phyloP scores from a whole-genome alignment of 441 rosid species.

The Syzygium malaccense region DNA sequence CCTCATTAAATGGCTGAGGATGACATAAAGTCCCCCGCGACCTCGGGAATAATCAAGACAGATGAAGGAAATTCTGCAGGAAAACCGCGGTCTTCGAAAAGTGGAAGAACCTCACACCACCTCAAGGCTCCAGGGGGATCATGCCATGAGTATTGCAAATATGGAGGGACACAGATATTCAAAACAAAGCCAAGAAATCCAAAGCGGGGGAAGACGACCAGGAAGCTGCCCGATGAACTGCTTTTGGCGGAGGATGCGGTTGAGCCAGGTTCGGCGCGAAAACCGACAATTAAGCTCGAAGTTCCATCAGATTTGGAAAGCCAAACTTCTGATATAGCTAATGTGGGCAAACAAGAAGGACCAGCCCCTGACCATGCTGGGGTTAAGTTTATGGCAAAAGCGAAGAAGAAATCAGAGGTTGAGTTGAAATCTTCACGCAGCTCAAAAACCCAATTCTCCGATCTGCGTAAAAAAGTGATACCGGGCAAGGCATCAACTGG shows the following conservation, averaged over 20 bases:
- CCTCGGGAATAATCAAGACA: slow-evolving; percentile 22
- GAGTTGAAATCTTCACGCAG: slow-evolving; percentile 16
- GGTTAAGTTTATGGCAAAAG: slow-evolving; percentile 17
- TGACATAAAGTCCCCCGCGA: slow-evolving; percentile 18
- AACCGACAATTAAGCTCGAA: background rate
- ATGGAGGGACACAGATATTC: slow-evolving; percentile 39
- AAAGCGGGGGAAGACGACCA: slow-evolving; percentile 22
- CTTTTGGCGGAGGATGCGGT: background rate
- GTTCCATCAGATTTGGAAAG: background rate
- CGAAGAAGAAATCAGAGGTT: slow-evolving; percentile 15
- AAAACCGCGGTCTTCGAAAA: slow-evolving; percentile 17
- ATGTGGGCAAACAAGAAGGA: background rate
- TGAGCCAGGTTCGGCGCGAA: background rate
- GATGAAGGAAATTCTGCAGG: slow-evolving; percentile 30
- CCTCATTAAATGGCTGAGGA: slow-evolving; percentile 44
- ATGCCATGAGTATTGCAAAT: slow-evolving; percentile 84
- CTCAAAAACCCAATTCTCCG: slow-evolving; percentile 13
- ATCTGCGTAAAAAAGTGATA: slow-evolving; percentile 14
- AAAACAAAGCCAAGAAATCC: slow-evolving; percentile 35
- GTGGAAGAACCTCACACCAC: slow-evolving; percentile 46
- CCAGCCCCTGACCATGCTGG: background rate
- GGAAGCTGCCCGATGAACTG: background rate
- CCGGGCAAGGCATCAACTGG: slow-evolving; percentile 14
- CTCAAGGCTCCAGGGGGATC: slow-evolving; percentile 74
- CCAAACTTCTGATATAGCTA: background rate